These are phyloP conservation scores for Omphalotus guepiniiformis DNA, from an alignment of 768 basidiomycete species.

Conservation along the genomic window DNA sequence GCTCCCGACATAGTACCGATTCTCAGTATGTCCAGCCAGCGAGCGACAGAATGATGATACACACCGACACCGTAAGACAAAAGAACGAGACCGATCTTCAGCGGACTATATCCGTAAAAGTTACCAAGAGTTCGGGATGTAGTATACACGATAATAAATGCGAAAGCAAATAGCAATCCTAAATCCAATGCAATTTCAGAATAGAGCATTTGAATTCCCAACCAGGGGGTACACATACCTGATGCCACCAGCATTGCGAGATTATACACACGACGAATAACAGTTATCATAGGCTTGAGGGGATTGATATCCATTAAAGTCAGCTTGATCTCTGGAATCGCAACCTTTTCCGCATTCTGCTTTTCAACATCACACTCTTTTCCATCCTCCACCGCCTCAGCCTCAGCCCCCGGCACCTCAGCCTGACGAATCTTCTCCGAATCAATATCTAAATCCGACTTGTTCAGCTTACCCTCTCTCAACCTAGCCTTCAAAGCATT, in stretches of 20 bases:
- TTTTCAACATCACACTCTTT: conserved; percentile 14
- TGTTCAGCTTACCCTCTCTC: conserved; percentile 14
- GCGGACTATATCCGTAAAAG: conserved; percentile 61
- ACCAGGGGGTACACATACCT: conserved; percentile 8
- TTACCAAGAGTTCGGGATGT: conserved; percentile 63
- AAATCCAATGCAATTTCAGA: background rate
- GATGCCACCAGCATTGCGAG: conserved; percentile 60
- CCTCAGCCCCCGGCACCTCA: conserved; percentile 14
- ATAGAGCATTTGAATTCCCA: background rate
- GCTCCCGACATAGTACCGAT: conserved; percentile 33
- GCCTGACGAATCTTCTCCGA: conserved; percentile 17
- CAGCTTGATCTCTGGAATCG: conserved; percentile 37
- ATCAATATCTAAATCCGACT: conserved; percentile 20
- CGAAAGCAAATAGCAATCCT: conserved; percentile 13
- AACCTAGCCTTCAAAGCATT: conserved; percentile 48
- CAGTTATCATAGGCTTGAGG: conserved; percentile 51
- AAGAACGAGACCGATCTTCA: conserved; percentile 73
- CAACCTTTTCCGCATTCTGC: conserved; percentile 9
- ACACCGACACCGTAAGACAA: conserved; percentile 69
- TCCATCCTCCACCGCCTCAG: conserved; percentile 10
- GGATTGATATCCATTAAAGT: conserved; percentile 75
- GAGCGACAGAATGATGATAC: conserved; percentile 10
- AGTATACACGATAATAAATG: conserved; percentile 60
- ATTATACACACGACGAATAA: conserved; percentile 65
- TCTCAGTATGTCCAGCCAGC: background rate